phyloP scores from a whole-genome alignment of 2,329 filamentous ascomycete genomes.

The Akanthomyces dipterigenus region DNA sequence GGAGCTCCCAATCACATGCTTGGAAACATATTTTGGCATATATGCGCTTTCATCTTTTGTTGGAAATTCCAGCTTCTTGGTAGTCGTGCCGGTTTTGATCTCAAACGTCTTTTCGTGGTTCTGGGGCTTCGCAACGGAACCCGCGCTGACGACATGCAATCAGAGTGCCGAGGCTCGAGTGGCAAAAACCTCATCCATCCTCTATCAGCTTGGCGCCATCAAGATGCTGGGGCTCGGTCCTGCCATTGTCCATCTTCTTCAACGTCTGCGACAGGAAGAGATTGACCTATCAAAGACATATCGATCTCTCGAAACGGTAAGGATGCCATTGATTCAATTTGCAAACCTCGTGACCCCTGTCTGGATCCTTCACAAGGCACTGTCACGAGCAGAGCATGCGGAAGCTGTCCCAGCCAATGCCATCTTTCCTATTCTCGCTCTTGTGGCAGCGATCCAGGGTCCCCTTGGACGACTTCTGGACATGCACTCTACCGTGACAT shows the following conservation, averaged over 20 bases:
- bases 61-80: not conserved
- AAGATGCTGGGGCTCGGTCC: conserved; percentile 8
- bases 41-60: not conserved
- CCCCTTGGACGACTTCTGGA: conserved; percentile 7
- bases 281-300: not conserved
- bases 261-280: not conserved
- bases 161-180: not conserved
- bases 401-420: not conserved
- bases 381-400: not conserved
- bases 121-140: not conserved
- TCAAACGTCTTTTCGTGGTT: conserved; percentile 7
- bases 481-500: not conserved
- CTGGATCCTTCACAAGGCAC: not conserved
- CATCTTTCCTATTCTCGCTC: not conserved
- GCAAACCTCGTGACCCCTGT: conserved; percentile 7
- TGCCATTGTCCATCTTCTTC: not conserved
- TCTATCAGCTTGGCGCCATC: conserved; percentile 1
- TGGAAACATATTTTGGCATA: conserved; percentile 3
- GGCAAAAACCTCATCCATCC: not conserved
- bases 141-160: not conserved
- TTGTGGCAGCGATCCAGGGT: conserved; percentile 2
- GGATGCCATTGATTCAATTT: not conserved
- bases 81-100: not conserved
- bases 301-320: not conserved
- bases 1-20: not conserved